A percentile compares a stretch with the other conserved stretches of the same genome.
These are phyloP conservation scores for Leishmania tropica DNA, from an alignment of 208 protist genomes.

Conservation along the genomic window DNA sequence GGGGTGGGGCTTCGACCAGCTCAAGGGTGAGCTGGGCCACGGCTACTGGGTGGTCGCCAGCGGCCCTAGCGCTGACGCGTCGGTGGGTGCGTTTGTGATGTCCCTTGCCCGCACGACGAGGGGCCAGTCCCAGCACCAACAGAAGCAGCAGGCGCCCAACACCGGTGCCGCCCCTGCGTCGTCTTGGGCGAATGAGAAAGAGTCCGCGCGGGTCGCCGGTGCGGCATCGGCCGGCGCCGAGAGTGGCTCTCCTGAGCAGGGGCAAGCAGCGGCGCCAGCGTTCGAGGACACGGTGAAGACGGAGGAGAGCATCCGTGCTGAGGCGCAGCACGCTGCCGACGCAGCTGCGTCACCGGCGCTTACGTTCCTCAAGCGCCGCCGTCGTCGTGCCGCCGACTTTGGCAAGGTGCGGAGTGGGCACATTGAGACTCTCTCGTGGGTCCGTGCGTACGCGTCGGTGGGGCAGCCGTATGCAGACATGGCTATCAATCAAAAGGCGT, in stretches of 20 bases:
- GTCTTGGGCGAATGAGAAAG: conserved; percentile 1
- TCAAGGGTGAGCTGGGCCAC: conserved; percentile 70
- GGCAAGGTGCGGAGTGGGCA: conserved; percentile 12
- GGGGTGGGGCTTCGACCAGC: conserved; percentile 75
- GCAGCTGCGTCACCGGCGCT: conserved; percentile 9
- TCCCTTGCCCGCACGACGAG: conserved; percentile 40
- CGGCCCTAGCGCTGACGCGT: conserved; percentile 29
- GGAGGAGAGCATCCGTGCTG: conserved; percentile 15
- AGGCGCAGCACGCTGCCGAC: conserved; percentile 27
- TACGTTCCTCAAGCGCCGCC: conserved; percentile 22
- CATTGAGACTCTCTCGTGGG: conserved; percentile 46
- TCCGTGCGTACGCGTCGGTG: conserved; percentile 58
- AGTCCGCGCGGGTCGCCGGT: neutral
- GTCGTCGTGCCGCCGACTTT: conserved; percentile 15
- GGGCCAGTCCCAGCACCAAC: conserved; percentile 2
- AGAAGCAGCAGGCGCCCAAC: neutral
- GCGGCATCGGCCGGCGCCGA: neutral
- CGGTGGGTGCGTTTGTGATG: conserved; percentile 58
- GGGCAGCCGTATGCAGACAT: conserved; percentile 57
- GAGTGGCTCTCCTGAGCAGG: neutral
- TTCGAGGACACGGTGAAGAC: neutral
- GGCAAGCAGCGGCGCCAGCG: neutral
- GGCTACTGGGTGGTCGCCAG: conserved; percentile 74
- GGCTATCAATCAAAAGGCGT: conserved; percentile 42
- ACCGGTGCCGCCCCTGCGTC: neutral